phyloP scores from a whole-genome alignment of 768 basidiomycete genomes.

The Boletellus emodensis region DNA sequence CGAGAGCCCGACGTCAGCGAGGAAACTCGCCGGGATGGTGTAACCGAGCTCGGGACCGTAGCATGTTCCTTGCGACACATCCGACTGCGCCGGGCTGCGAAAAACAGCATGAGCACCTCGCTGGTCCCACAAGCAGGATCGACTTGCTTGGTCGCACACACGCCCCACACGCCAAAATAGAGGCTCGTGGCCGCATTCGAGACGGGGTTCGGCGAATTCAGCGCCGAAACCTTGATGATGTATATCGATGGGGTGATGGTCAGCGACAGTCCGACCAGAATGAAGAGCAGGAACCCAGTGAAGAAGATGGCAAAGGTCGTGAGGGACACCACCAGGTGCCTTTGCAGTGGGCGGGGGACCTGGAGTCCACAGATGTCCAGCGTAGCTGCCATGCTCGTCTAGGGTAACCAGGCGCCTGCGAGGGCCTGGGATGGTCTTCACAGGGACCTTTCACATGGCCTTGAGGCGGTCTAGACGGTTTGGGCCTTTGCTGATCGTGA shows the following conservation, averaged over 20 bases:
- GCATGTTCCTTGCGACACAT: constrained; percentile 40
- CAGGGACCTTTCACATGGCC: background rate
- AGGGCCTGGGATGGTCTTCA: background rate
- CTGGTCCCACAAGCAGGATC: background rate
- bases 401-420: background rate
- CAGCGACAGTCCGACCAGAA: constrained; percentile 71
- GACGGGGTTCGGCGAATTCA: constrained; percentile 28
- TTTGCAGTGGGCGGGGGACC: constrained; percentile 36
- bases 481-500: no score
- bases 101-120: background rate
- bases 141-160: constrained; percentile 58
- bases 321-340: constrained; percentile 46
- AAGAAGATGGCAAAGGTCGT: constrained; percentile 49
- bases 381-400: constrained; percentile 13
- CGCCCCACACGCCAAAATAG: constrained; percentile 80
- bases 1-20: constrained; percentile 43
- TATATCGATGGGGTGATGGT: constrained; percentile 72
- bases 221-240: constrained; percentile 45
- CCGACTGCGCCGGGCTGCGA: constrained; percentile 9
- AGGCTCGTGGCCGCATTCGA: constrained; percentile 58
- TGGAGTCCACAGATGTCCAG: constrained; percentile 16
- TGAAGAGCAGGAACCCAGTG: constrained; percentile 63
- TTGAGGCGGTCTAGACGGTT: background rate
- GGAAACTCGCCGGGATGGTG: constrained; percentile 46
- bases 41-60: constrained; percentile 69